A percentile compares a stretch with the other conserved stretches of the same genome.
These are phyloP conservation scores for Colletotrichum eleusines DNA, from an alignment of 2,329 filamentous ascomycete genomes.

Conservation along the genomic window DNA sequence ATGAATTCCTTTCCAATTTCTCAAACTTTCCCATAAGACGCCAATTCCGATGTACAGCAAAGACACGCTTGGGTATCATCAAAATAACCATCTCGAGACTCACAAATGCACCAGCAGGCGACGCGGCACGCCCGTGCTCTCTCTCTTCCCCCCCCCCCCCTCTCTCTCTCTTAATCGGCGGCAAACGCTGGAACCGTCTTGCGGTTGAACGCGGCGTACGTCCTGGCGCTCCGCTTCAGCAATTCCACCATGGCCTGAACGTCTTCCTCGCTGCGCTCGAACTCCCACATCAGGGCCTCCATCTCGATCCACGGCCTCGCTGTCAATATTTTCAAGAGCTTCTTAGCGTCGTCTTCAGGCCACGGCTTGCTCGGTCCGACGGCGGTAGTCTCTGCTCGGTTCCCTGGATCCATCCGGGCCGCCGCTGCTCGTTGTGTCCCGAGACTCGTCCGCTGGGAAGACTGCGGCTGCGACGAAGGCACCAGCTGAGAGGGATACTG, in stretches of 20 bases:
- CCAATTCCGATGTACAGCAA: neutral
- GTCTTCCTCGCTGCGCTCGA: constrained; percentile 16
- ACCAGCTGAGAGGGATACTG: neutral
- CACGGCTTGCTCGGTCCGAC: constrained; percentile 19
- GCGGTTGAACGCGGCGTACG: constrained; percentile 7
- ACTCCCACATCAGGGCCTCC: constrained; percentile 15
- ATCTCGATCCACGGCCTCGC: neutral
- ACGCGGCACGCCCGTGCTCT: neutral
- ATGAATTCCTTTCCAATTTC: neutral
- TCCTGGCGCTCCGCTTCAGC: constrained; percentile 31
- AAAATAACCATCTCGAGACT: constrained; percentile 16
- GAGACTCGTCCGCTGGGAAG: neutral
- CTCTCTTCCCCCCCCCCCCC: neutral
- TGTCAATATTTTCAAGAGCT: constrained; percentile 17
- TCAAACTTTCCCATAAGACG: neutral
- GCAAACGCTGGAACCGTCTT: constrained; percentile 29
- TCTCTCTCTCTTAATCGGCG: neutral
- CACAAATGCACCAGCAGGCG: neutral
- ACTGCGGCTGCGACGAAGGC: neutral
- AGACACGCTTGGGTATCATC: constrained; percentile 28
- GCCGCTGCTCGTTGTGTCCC: neutral
- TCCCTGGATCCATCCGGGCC: neutral
- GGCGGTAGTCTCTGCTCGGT: neutral
- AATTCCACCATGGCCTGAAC: constrained; percentile 19
- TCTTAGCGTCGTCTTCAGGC: constrained; percentile 10